These are phyloP conservation scores for Fusarium camptoceras DNA, from an alignment of 2,329 filamentous ascomycete species.

Conservation along the genomic window DNA sequence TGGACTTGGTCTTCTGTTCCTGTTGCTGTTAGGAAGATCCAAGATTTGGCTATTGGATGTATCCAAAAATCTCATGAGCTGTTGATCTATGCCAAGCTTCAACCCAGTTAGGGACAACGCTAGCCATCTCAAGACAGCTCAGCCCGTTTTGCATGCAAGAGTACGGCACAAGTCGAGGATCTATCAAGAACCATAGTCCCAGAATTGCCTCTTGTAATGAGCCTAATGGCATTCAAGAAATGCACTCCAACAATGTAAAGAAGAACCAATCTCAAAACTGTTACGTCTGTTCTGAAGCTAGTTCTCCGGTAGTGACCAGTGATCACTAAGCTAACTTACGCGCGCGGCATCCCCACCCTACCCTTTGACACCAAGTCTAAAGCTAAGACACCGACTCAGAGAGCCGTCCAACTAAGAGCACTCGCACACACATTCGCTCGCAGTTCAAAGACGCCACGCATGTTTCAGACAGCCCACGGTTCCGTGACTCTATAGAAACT, in stretches of 20 bases:
- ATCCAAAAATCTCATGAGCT: not conserved
- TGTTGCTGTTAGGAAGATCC: not conserved
- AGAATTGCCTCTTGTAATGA: not conserved
- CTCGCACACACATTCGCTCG: conserved; percentile 10
- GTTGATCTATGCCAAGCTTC: conserved; percentile 8
- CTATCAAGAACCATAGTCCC: not conserved
- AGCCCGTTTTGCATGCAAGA: conserved; percentile 15
- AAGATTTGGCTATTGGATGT: not conserved
- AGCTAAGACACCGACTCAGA: conserved; percentile 8
- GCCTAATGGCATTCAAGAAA: not conserved
- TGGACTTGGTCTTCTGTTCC: not conserved
- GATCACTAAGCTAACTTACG: conserved; percentile 23
- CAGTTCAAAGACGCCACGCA: conserved; percentile 20
- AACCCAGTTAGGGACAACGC: conserved; percentile 1
- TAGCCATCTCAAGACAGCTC: conserved; percentile 19
- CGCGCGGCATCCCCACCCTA: conserved; percentile 38
- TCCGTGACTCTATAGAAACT: conserved; percentile 16
- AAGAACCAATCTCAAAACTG: not conserved
- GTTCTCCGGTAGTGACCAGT: not conserved
- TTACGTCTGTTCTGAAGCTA: conserved; percentile 4
- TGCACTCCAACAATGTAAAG: not conserved
- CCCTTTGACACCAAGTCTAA: conserved; percentile 10
- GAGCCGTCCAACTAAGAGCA: conserved; percentile 14
- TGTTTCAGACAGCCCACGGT: conserved; percentile 35
- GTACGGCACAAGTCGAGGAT: conserved; percentile 3